These are phyloP conservation scores for Aspergillus fijiensis DNA, from an alignment of 2,329 filamentous ascomycete species.

Conservation along the genomic window DNA sequence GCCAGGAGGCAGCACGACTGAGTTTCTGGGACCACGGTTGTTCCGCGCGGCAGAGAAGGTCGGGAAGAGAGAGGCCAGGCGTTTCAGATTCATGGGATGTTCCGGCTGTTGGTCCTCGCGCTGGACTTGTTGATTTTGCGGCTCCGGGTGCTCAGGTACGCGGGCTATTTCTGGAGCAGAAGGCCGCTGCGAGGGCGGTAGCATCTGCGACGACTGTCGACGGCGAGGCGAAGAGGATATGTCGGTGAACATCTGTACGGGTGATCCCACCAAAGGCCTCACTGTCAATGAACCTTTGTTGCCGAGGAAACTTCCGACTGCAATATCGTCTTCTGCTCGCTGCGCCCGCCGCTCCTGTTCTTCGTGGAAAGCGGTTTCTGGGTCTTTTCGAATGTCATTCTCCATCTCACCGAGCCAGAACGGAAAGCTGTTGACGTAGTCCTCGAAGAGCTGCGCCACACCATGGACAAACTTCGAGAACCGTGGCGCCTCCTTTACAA, in stretches of 20 bases:
- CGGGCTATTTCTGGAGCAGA: conserved; percentile 36
- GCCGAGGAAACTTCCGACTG: conserved; percentile 83
- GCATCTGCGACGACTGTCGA: conserved; percentile 27
- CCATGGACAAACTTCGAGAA: conserved; percentile 99
- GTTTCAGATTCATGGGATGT: conserved; percentile 52
- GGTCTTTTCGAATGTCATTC: conserved; percentile 89
- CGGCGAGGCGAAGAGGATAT: conserved; percentile 24
- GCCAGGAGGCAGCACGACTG: conserved; percentile 71
- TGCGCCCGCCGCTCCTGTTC: conserved; percentile 82
- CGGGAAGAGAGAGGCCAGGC: conserved; percentile 72
- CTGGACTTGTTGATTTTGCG: conserved; percentile 29
- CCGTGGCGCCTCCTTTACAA: conserved; percentile 82
- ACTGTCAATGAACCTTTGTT: conserved; percentile 37
- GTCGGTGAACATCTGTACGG: conserved; percentile 29
- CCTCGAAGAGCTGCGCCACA: conserved; percentile 86
- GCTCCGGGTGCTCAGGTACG: conserved; percentile 44
- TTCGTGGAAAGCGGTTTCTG: conserved; percentile 83
- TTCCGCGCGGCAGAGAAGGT: conserved; percentile 80
- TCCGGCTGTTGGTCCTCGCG: conserved; percentile 16
- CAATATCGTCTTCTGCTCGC: conserved; percentile 80
- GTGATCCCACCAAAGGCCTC: conserved; percentile 35
- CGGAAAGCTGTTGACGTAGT: conserved; percentile 91
- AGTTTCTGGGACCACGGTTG: conserved; percentile 54
- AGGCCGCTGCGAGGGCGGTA: conserved; percentile 21
- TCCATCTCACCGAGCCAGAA: conserved; percentile 95